Conservation (phyloP, 1,284 basidiomycete species). For the Agaricales sp. region DNA sequence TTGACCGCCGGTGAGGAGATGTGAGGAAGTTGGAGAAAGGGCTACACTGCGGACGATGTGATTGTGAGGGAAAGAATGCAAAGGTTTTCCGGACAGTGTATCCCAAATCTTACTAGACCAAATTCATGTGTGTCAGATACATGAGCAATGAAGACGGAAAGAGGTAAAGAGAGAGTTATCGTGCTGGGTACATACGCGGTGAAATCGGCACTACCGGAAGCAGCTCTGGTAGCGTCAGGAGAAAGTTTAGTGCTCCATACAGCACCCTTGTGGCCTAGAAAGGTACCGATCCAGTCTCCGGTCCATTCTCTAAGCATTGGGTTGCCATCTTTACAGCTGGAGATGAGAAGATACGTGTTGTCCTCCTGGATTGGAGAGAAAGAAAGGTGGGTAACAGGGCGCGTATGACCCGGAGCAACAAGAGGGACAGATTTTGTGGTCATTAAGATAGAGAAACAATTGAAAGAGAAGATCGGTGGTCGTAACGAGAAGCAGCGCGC, state of each 20-base stretch:
- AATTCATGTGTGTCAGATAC: constrained; percentile 6
- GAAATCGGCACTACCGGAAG: constrained; percentile 94
- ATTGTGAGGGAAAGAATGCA: constrained; percentile 94
- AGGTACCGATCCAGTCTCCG: constrained; percentile 98
- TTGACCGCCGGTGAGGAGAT: constrained; percentile 87
- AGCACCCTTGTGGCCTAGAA: constrained; percentile 97
- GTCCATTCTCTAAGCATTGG: constrained; percentile 96
- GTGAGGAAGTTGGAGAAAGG: constrained; percentile 56
- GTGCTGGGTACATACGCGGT: constrained; percentile 66
- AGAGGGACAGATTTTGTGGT: constrained; percentile 60
- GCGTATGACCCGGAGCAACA: constrained; percentile 71
- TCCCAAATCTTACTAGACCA: constrained; percentile 92
- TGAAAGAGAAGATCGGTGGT: constrained; percentile 19
- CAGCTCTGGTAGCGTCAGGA: constrained; percentile 77
- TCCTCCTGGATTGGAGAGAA: constrained; percentile 83
- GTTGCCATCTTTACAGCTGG: constrained; percentile 94
- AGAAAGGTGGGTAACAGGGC: constrained; percentile 90
- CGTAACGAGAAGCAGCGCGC: constrained; percentile 40
- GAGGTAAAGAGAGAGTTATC: background rate
- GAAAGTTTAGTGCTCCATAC: constrained; percentile 97
- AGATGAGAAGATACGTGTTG: constrained; percentile 79
- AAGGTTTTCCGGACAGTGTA: constrained; percentile 75
- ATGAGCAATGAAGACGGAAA: background rate
- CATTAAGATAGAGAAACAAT: constrained; percentile 12
- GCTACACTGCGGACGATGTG: constrained; percentile 97